Evolutionary conservation across 2,329 filamentous ascomycete genomes (phyloP), one percentile per base, ranked within the genome.

Genomic region (Dothidotthia symphoricarpi): DNA sequence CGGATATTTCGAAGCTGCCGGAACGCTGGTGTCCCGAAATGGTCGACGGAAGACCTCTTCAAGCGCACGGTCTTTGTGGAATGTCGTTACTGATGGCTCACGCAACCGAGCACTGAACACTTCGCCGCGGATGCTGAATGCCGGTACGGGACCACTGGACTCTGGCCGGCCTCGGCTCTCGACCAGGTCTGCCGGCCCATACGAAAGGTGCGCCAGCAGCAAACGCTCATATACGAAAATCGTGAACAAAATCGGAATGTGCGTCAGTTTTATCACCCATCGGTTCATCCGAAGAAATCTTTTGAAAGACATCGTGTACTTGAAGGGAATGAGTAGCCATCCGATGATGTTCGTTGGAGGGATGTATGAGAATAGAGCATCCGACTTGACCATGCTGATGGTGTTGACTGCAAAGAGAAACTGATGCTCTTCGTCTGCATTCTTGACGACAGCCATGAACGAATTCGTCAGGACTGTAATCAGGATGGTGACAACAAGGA

Each of bases 371-470:
- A 97, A 97, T 0, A 96, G 73, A 0, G 89, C 86, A 63, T 97
- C 91, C n/a, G 93, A 95, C 67, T 96, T 97, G 50, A 96, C 91
- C 87, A 95, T 94, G 4, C 88, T 94, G 33, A 96, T 95, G 4
- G 91, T 94, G 61, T 96, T 97, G 64, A 97, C 89, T 0, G 91
- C 91, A 59, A 97, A 96, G 2, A 96, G 70, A 61, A 95, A 96
- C 49, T 83, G 81, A 54, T 96, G 90, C 67, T 96, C 91, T 63
- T 96, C 86, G 37, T 88, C 88, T 6, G 90, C 89, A 60, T 96
- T 96, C 34, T 88, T 88, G 2, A 93, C 88, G 61, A 96, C 91
- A 2, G 85, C 82, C 85, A 94, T 95, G 71, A 96, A 97, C 0
- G 88, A 95, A 61, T 96, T 96, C 4, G 90, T 95, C 45, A 97